phyloP scores from a whole-genome alignment of 23 red algal genomes.

The Gracilaria vermiculophylla region DNA sequence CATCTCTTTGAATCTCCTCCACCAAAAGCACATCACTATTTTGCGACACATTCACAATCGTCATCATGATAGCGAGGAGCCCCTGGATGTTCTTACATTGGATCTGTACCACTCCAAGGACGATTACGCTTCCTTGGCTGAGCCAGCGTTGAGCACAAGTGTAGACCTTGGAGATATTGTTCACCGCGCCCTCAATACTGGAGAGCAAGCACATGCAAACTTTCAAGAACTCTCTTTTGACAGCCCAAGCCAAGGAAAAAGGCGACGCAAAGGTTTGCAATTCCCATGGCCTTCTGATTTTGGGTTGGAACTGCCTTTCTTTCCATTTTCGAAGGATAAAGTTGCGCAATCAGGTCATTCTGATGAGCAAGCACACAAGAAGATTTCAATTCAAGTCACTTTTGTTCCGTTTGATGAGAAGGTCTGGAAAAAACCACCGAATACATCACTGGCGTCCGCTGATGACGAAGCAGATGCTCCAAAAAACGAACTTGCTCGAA shows the following conservation, averaged over 20 bases:
- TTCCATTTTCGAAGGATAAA: slow-evolving; percentile 19
- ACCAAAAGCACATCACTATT: not conserved
- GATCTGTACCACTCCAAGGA: not conserved
- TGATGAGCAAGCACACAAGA: not conserved
- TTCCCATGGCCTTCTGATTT: slow-evolving; percentile 18
- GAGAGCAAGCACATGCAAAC: not conserved
- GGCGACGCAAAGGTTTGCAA: slow-evolving; percentile 17
- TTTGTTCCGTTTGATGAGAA: slow-evolving; percentile 28
- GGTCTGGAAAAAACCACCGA: not conserved
- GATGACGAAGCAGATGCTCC: too few species aligned
- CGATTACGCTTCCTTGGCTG: not conserved
- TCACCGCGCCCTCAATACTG: not conserved
- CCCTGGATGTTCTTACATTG: not conserved
- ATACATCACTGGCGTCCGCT: not conserved
- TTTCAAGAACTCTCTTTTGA: not conserved
- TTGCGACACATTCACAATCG: not conserved
- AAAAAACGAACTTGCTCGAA: not conserved
- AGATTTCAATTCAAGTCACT: not conserved
- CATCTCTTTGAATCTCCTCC: not conserved
- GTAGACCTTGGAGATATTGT: slow-evolving; percentile 2
- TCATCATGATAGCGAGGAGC: not conserved
- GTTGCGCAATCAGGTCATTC: not conserved
- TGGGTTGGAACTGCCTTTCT: slow-evolving; percentile 24
- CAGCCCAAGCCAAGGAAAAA: not conserved
- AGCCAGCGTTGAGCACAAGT: not conserved